Evolutionary conservation across 1,284 basidiomycete genomes (phyloP).

Genomic region (Sanghuangporus baumii): DNA sequence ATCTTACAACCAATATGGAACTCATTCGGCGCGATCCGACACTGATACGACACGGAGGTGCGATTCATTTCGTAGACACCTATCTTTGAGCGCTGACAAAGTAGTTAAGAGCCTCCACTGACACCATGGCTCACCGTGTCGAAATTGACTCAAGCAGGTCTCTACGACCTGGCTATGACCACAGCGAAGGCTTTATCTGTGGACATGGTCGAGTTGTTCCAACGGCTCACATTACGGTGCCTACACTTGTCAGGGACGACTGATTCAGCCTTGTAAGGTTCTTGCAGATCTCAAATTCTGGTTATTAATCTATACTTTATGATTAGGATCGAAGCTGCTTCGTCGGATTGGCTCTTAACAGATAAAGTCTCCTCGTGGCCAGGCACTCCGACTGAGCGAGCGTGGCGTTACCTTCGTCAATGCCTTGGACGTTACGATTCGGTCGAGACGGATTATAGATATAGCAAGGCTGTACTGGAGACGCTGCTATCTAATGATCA

Average conservation of each 20-base stretch:
- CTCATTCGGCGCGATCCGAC: slow-evolving; percentile 59
- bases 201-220: slow-evolving; percentile 86
- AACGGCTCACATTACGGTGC: slow-evolving; percentile 74
- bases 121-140: slow-evolving; percentile 73
- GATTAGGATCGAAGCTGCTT: slow-evolving; percentile 50
- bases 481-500: slow-evolving; percentile 65
- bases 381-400: slow-evolving; percentile 75
- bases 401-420: slow-evolving; percentile 84
- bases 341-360: slow-evolving; percentile 75
- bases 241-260: slow-evolving; percentile 62
- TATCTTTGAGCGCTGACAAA: slow-evolving; percentile 20
- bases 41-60: slow-evolving; percentile 44
- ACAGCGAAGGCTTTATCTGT: slow-evolving; percentile 73
- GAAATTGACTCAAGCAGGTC: slow-evolving; percentile 73
- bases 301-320: slow-evolving; percentile 13
- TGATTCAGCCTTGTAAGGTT: slow-evolving; percentile 46
- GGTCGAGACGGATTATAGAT: slow-evolving; percentile 66
- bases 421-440: slow-evolving; percentile 76
- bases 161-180: slow-evolving; percentile 77
- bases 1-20: slow-evolving; percentile 77
- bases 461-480: slow-evolving; percentile 74
- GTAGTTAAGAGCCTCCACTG: slow-evolving; percentile 36
- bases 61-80: slow-evolving; percentile 15
- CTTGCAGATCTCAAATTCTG: slow-evolving; percentile 10
- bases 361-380: slow-evolving; percentile 81